These are phyloP conservation scores for Aspergillus conjunctus DNA, from an alignment of 495 filamentous ascomycete species.

Conservation along the genomic window DNA sequence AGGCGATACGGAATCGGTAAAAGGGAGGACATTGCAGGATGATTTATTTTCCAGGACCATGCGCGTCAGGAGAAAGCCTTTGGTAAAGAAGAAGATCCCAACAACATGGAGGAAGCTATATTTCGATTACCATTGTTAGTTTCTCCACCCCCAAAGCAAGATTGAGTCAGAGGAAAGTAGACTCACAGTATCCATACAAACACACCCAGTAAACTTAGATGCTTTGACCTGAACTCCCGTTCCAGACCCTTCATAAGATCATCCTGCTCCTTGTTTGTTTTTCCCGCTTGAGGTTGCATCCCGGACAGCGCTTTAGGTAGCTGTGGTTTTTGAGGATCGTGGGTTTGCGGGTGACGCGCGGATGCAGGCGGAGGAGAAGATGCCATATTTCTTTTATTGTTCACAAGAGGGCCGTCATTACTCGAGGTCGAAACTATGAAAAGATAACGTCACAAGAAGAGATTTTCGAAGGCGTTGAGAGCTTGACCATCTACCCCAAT, in stretches of 20 bases:
- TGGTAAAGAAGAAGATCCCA: constrained; percentile 90
- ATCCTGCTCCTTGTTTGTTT: constrained; percentile 27
- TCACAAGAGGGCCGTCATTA: constrained; percentile 9
- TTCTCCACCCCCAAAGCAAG: neutral
- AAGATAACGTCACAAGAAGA: constrained; percentile 16
- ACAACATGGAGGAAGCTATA: constrained; percentile 70
- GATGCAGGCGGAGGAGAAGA: constrained; percentile 7
- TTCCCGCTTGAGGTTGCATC: constrained; percentile 24
- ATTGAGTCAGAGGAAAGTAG: constrained; percentile 1
- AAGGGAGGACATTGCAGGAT: constrained; percentile 72
- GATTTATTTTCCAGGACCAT: constrained; percentile 89
- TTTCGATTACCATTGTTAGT: constrained; percentile 14
- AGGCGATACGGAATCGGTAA: constrained; percentile 43
- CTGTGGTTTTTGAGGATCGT: constrained; percentile 20
- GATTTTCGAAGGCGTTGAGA: constrained; percentile 2
- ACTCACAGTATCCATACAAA: constrained; percentile 50
- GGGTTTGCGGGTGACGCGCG: constrained; percentile 8
- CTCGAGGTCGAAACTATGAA: constrained; percentile 10
- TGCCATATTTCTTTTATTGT: constrained; percentile 6
- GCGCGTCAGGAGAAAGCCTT: constrained; percentile 93
- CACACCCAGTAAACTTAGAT: constrained; percentile 44
- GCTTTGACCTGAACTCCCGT: constrained; percentile 45
- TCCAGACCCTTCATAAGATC: constrained; percentile 32
- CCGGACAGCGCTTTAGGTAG: constrained; percentile 21
- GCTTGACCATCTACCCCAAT: constrained; percentile 12